Evolutionary conservation across 73 alveolate genomes (phyloP).

Genomic region (Breviolum minutum): DNA sequence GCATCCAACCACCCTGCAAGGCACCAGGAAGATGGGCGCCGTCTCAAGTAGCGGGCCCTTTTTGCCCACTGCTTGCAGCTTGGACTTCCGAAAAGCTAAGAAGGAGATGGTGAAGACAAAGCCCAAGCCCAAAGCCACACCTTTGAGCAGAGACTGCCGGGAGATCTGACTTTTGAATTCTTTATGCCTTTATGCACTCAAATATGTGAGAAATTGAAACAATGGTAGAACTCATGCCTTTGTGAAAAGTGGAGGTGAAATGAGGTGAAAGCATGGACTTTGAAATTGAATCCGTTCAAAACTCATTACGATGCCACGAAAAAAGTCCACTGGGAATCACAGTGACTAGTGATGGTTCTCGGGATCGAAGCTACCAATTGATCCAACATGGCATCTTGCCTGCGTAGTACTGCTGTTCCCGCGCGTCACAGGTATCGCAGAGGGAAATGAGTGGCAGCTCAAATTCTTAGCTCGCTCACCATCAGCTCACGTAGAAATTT

Average conservation of each 20-base stretch:
- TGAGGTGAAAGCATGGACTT: no score
- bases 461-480: not conserved
- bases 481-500: not conserved
- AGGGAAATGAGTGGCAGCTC: constrained; percentile 18
- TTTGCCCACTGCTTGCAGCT: constrained; percentile 50
- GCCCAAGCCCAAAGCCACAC: constrained; percentile 79
- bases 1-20: not conserved
- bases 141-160: not conserved
- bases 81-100: constrained; percentile 54
- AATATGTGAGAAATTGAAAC: not conserved
- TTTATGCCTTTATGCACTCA: no score
- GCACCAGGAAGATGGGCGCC: constrained; percentile 71
- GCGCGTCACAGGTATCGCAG: constrained; percentile 90
- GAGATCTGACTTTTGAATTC: no score
- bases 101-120: constrained; percentile 54
- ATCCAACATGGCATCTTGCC: not conserved
- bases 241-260: not conserved
- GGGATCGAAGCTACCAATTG: not conserved
- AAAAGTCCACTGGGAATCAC: no score
- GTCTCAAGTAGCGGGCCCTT: constrained; percentile 91
- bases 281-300: no score
- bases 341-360: not conserved
- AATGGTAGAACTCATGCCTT: no score
- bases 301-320: no score
- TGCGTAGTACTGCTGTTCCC: constrained; percentile 91